Percentiles rank a stretch among this genome's conserved stretches.
These are phyloP conservation scores for Tephrocybe sp. DNA, from an alignment of 768 basidiomycete species.

Conservation along the genomic window DNA sequence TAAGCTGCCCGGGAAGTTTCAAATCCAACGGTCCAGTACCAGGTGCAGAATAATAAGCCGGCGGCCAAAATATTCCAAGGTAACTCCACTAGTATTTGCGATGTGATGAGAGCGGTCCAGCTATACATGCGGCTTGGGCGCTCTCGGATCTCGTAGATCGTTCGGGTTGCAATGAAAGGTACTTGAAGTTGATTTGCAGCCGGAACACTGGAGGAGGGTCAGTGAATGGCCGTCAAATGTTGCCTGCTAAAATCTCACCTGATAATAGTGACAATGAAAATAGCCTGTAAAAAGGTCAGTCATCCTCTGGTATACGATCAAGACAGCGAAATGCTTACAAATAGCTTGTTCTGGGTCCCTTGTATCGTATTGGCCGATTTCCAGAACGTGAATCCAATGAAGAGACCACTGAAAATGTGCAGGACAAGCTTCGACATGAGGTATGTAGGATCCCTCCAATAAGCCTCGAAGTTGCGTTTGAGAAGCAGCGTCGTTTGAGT, in stretches of 20 bases:
- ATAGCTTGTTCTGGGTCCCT: slow-evolving; percentile 66
- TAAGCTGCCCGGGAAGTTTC: slow-evolving; percentile 54
- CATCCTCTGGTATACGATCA: slow-evolving; percentile 5
- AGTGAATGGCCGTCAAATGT: too few species aligned
- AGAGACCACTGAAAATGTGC: slow-evolving; percentile 52
- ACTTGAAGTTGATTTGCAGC: slow-evolving; percentile 67
- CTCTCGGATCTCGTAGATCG: slow-evolving; percentile 66
- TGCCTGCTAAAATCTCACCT: slow-evolving; percentile 21
- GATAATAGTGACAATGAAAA: slow-evolving; percentile 56
- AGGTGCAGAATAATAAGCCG: slow-evolving; percentile 59
- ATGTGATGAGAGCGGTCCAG: slow-evolving; percentile 60
- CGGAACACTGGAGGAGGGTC: slow-evolving; percentile 42
- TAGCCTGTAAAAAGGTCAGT: slow-evolving; percentile 31
- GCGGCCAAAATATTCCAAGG: slow-evolving; percentile 65
- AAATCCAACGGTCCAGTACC: slow-evolving; percentile 74
- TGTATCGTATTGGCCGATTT: slow-evolving; percentile 50
- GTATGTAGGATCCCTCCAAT: slow-evolving; percentile 62
- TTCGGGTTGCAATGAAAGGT: slow-evolving; percentile 57
- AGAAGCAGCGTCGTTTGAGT: slow-evolving; percentile 47
- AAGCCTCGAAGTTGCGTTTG: slow-evolving; percentile 41
- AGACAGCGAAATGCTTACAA: slow-evolving; percentile 39
- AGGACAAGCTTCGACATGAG: slow-evolving; percentile 57
- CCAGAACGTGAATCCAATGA: slow-evolving; percentile 67
- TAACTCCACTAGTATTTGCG: slow-evolving; percentile 55
- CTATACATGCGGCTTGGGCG: slow-evolving; percentile 64